Conservation (phyloP, 2,329 filamentous ascomycete species). For the Cladosporium sphaerospermum region DNA sequence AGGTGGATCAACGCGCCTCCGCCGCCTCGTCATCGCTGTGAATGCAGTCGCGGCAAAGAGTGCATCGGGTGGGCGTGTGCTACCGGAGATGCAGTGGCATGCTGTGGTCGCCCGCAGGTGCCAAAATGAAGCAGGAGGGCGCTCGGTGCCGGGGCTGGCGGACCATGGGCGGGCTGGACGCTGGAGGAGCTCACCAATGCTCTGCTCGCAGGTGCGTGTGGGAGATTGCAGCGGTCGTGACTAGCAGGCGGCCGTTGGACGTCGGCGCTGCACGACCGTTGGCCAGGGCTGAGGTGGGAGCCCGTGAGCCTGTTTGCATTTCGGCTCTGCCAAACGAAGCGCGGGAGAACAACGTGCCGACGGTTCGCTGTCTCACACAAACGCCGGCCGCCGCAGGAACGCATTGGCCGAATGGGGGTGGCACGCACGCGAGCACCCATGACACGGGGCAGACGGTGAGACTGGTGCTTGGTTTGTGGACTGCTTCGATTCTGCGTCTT, state of each 20-base stretch:
- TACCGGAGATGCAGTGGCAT: neutral
- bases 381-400: neutral
- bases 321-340: neutral
- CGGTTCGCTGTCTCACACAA: neutral
- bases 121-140: neutral
- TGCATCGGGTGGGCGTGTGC: neutral
- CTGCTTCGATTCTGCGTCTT: neutral
- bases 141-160: neutral
- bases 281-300: neutral
- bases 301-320: neutral
- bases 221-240: slow-evolving; percentile 4
- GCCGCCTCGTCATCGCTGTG: slow-evolving; percentile 6
- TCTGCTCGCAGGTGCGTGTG: neutral
- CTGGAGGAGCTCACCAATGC: too few species aligned
- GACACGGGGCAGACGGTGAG: neutral
- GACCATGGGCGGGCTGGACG: neutral
- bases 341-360: neutral
- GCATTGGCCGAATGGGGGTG: neutral
- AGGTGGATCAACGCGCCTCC: neutral
- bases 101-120: too few species aligned
- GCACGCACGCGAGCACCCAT: neutral
- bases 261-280: slow-evolving; percentile 5
- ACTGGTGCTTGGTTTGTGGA: neutral
- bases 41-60: neutral
- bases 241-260: neutral